phyloP scores from a whole-genome alignment of 192 early-diverging fungal genomes.

The Obelidium mucronatum region DNA sequence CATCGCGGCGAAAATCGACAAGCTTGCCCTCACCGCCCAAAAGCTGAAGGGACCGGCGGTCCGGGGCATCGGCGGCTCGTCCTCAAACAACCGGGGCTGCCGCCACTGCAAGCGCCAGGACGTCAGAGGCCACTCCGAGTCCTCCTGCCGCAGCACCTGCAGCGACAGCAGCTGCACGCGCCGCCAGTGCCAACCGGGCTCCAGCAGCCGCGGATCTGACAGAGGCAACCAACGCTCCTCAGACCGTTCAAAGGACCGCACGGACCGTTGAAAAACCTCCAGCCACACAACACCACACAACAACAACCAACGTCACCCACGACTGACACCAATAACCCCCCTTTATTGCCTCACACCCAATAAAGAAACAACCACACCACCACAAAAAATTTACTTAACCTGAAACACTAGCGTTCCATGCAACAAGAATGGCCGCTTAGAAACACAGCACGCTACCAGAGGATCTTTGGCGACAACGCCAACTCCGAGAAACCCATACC shows the following conservation, averaged over 20 bases:
- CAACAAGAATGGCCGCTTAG: too few relatives aligned
- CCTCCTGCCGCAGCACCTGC: neutral
- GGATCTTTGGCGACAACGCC: neutral
- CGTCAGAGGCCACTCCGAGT: neutral
- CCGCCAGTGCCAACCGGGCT: neutral
- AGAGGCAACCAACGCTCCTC: too few relatives aligned
- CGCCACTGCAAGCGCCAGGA: neutral
- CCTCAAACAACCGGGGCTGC: neutral
- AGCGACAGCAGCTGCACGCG: neutral
- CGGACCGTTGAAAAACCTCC: neutral
- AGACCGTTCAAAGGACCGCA: neutral
- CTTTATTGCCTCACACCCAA: neutral
- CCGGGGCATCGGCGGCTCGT: neutral
- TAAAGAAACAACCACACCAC: neutral
- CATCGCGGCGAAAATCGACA: neutral
- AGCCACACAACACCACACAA: too few relatives aligned
- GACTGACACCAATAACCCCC: neutral
- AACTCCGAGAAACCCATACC: neutral
- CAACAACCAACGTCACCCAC: too few relatives aligned
- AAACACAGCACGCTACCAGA: too few relatives aligned
- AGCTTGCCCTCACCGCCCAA: neutral
- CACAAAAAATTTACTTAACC: neutral
- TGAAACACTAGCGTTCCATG: neutral
- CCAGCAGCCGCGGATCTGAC: too few relatives aligned
- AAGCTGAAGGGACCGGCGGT: neutral